A percentile compares a stretch with the other conserved stretches of the same genome.
phyloP scores from a whole-genome alignment of 306 rosid genomes.

The Castanospermum australe region DNA sequence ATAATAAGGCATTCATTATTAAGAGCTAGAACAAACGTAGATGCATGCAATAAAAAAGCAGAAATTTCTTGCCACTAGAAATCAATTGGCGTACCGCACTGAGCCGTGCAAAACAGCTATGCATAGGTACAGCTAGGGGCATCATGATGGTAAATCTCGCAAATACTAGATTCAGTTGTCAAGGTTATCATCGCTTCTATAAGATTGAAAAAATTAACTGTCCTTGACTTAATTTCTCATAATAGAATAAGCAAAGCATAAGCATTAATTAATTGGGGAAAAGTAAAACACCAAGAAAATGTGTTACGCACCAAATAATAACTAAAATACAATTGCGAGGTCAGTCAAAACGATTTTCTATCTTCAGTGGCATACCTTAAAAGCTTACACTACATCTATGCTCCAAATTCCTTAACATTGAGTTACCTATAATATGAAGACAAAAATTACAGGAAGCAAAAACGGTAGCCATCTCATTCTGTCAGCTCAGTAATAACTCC shows the following conservation, averaged over 20 bases:
- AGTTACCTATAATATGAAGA: constrained; percentile 5
- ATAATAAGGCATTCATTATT: too few relatives aligned
- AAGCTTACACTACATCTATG: constrained; percentile 36
- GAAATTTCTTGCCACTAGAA: too few relatives aligned
- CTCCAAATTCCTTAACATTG: constrained; percentile 21
- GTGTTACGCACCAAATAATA: not conserved
- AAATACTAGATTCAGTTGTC: not conserved
- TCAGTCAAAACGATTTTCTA: constrained; percentile 25
- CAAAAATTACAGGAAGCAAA: constrained; percentile 39
- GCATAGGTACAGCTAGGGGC: too few relatives aligned
- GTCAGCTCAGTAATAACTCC: constrained; percentile 63
- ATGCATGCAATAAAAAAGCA: too few relatives aligned
- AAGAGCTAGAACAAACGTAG: too few relatives aligned
- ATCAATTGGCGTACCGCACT: too few relatives aligned
- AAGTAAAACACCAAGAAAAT: not conserved
- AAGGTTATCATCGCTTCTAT: not conserved
- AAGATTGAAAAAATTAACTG: not conserved
- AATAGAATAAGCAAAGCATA: not conserved
- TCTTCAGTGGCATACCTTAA: not conserved
- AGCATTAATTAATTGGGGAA: not conserved
- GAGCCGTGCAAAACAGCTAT: too few relatives aligned
- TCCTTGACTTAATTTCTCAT: not conserved
- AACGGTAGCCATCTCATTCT: constrained; percentile 7
- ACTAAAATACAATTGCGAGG: constrained; percentile 1
- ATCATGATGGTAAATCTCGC: too few relatives aligned